These are phyloP conservation scores for Penicillium longicatenatum DNA, from an alignment of 495 filamentous ascomycete genomes.

Conservation along the genomic window DNA sequence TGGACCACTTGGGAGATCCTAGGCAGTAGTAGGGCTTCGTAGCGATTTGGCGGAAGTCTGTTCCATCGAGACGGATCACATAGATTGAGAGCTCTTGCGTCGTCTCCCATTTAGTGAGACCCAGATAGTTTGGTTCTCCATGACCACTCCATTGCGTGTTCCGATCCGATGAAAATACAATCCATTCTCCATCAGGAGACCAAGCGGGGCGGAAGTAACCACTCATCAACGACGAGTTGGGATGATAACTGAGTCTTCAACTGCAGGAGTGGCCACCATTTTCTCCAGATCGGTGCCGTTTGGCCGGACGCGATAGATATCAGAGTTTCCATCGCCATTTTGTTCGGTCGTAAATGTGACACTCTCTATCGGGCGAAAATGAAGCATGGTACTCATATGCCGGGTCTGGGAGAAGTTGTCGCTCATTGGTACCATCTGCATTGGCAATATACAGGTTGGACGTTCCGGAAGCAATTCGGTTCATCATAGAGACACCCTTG, in stretches of 20 bases:
- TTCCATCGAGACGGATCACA: conserved; percentile 28
- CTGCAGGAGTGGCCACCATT: conserved; percentile 22
- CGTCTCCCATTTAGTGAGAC: conserved; percentile 32
- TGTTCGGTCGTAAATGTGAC: conserved; percentile 34
- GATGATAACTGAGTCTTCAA: conserved; percentile 29
- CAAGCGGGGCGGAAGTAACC: conserved; percentile 29
- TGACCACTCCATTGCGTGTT: conserved; percentile 29
- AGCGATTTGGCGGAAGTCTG: conserved; percentile 26
- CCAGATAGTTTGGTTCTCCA: conserved; percentile 20
- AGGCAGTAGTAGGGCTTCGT: conserved; percentile 19
- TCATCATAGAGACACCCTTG: conserved; percentile 34
- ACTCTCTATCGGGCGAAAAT: conserved; percentile 35
- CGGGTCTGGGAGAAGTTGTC: conserved; percentile 27
- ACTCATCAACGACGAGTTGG: conserved; percentile 20
- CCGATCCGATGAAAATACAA: conserved; percentile 19
- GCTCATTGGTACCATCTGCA: conserved; percentile 34
- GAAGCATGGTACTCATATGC: conserved; percentile 39
- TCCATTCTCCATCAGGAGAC: conserved; percentile 19
- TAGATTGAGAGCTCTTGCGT: conserved; percentile 36
- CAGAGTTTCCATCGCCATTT: conserved; percentile 32
- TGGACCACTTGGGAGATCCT: conserved; percentile 34
- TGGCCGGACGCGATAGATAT: conserved; percentile 31
- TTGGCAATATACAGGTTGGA: conserved; percentile 38
- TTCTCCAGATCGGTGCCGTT: conserved; percentile 29
- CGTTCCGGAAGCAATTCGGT: conserved; percentile 35